phyloP scores from a whole-genome alignment of 768 basidiomycete species.

The Xerocomellus dryophilus region DNA sequence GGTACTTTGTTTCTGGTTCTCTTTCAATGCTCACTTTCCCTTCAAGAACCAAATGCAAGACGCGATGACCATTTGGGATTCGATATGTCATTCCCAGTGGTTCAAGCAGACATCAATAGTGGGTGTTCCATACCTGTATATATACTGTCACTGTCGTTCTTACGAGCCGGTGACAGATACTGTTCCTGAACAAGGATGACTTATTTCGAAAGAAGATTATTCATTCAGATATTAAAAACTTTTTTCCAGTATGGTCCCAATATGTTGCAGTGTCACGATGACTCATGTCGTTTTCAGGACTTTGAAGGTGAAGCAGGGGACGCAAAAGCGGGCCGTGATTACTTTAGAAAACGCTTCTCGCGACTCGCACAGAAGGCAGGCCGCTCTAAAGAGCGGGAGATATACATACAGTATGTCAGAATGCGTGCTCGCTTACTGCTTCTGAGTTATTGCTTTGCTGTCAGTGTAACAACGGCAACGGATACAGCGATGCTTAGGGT shows the following conservation, averaged over 20 bases:
- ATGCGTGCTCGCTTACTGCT: constrained; percentile 3
- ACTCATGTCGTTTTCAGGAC: constrained; percentile 48
- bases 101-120: constrained; percentile 93
- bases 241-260: constrained; percentile 69
- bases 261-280: not conserved
- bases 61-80: constrained; percentile 98
- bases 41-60: constrained; percentile 96
- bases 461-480: constrained; percentile 83
- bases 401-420: constrained; percentile 83
- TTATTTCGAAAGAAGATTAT: constrained; percentile 83
- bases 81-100: constrained; percentile 97
- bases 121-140: constrained; percentile 28
- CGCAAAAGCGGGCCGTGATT: constrained; percentile 75
- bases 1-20: constrained; percentile 29
- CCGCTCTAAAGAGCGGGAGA: constrained; percentile 80
- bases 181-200: constrained; percentile 95
- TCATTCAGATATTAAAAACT: constrained; percentile 80
- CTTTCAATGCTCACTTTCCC: not conserved
- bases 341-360: constrained; percentile 85
- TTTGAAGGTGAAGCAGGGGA: constrained; percentile 78
- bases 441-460: constrained; percentile 1
- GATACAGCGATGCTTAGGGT: constrained; percentile 86
- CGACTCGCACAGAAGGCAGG: constrained; percentile 82
- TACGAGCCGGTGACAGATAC: constrained; percentile 51
- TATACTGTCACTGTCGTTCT: not conserved